A percentile compares a stretch with the other conserved stretches of the same genome.
Conservation (phyloP, 2,329 filamentous ascomycete genomes). For the Aspergillus brasiliensis region DNA sequence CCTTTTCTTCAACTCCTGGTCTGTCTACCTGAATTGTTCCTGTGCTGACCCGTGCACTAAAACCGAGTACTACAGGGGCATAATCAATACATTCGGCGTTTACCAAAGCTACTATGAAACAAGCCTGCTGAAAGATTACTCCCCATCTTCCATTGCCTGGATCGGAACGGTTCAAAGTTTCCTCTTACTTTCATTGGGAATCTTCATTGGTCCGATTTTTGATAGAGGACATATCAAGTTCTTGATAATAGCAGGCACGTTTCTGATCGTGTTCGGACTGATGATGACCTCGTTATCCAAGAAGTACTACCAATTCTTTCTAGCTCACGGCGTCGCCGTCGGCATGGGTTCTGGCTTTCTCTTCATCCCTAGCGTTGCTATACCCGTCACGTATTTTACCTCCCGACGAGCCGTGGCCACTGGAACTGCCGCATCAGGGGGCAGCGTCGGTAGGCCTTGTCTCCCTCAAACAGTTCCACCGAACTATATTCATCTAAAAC, state of each 20-base stretch:
- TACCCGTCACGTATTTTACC: constrained; percentile 6
- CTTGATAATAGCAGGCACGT: constrained; percentile 3
- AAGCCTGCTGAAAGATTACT: constrained; percentile 2
- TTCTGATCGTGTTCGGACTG: constrained; percentile 3
- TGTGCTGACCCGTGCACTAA: neutral
- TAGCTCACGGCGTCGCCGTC: neutral
- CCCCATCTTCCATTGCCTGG: constrained; percentile 8
- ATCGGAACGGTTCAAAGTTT: constrained; percentile 7
- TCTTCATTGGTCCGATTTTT: constrained; percentile 5
- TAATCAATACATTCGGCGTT: constrained; percentile 11
- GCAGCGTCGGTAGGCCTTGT: neutral
- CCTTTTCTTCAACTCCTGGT: constrained; percentile 12
- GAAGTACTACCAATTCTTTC: constrained; percentile 4
- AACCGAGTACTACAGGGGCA: neutral
- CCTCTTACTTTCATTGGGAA: constrained; percentile 7
- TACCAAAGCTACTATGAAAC: constrained; percentile 14
- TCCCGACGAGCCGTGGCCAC: neutral
- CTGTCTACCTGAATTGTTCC: neutral
- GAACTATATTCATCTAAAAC: neutral
- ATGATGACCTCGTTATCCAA: constrained; percentile 9
- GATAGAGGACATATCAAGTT: constrained; percentile 7
- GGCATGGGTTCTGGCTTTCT: constrained; percentile 4
- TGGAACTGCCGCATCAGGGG: neutral
- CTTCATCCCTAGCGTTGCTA: constrained; percentile 3
- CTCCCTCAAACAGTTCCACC: neutral